Evolutionary conservation across 2,329 filamentous ascomycete species (phyloP), one percentile per base, ranked within the genome.

Genomic region (Botryosphaeria dothidea): DNA sequence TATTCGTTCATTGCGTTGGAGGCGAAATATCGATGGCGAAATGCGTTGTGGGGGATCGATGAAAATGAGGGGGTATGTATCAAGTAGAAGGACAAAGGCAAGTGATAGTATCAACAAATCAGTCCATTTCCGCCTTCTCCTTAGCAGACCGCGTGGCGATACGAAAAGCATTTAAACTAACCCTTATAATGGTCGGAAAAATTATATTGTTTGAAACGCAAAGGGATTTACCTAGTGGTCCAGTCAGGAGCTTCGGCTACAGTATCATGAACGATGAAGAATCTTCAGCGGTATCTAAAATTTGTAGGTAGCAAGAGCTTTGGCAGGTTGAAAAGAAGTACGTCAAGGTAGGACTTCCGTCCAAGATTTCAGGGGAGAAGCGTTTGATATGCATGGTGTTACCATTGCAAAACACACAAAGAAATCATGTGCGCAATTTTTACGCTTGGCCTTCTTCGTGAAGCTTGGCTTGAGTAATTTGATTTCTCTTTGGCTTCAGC

Each of bases 1-100:
- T 67, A 92, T 83, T 36, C 45, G n/a, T 34, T 61, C 57, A 13
- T 43, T 17, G 19, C 19, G 17, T 21, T 36, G 49, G 36, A 36
- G 49, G 49, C 29, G 49, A 54, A 54, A 54, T 21, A 3, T 36
- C 49, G 49, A 36, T 27, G 27, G 49, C n/a, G 49, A 36, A 21
- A 36, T 29, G n/a, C 11, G 29, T 36, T 54, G 29, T 54, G 49
- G 17, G 19, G 29, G 49, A 9, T 36, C 29, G n/a, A 54, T 29
- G 9, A 13, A 54, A 23, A 54, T 6, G 49, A 36, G 27, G 29
- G n/a, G n/a, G 36, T 36, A 36, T 36, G 49, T 21, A 34, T 54
- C 49, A 34, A 54, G 49, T 2, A 54, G 8, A 36, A 54, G 49
- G 17, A 36, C 11, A n/a, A 15, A 54, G n/a, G n/a, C 11, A 36